Conservation (phyloP, 2,329 filamentous ascomycete species). For the Cadophora malorum region DNA sequence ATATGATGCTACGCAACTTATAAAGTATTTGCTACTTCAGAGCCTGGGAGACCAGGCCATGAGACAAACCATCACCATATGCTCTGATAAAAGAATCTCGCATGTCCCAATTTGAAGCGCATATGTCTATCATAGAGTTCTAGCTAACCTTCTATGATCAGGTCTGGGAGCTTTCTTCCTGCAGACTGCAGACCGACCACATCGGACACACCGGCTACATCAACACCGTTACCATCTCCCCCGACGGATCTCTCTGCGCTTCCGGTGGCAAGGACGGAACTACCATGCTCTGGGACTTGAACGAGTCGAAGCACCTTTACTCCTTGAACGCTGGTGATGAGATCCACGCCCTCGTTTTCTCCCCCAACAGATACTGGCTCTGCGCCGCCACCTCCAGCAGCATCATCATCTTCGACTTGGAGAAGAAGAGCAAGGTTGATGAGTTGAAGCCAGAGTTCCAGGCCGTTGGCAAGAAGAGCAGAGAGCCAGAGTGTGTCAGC, state of each 20-base stretch:
- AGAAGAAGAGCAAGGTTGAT: constrained; percentile 99
- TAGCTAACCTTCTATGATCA: constrained; percentile 49
- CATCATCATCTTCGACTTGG: constrained; percentile 99
- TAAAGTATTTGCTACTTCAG: constrained; percentile 99
- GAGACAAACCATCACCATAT: constrained; percentile 94
- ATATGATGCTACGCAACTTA: constrained; percentile 90
- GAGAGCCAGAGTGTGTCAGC: constrained; percentile 96
- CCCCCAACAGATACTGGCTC: constrained; percentile 99
- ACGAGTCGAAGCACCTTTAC: constrained; percentile 99
- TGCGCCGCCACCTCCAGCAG: constrained; percentile 95
- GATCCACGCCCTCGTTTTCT: constrained; percentile 99
- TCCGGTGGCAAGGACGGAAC: constrained; percentile 99
- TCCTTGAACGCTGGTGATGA: constrained; percentile 99
- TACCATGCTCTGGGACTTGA: constrained; percentile 99
- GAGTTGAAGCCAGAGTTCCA: constrained; percentile 99
- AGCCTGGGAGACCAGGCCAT: constrained; percentile 83
- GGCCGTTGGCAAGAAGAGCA: constrained; percentile 97
- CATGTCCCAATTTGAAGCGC: constrained; percentile 32
- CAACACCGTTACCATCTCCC: constrained; percentile 99
- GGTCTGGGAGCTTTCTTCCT: constrained; percentile 99
- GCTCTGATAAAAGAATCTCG: constrained; percentile 68
- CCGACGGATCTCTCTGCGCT: constrained; percentile 97
- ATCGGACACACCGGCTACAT: constrained; percentile 99
- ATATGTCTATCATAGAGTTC: constrained; percentile 22
- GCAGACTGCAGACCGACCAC: constrained; percentile 99